Conservation (phyloP, 371 early-diverging fungal species). For the Blakeslea trispora region DNA sequence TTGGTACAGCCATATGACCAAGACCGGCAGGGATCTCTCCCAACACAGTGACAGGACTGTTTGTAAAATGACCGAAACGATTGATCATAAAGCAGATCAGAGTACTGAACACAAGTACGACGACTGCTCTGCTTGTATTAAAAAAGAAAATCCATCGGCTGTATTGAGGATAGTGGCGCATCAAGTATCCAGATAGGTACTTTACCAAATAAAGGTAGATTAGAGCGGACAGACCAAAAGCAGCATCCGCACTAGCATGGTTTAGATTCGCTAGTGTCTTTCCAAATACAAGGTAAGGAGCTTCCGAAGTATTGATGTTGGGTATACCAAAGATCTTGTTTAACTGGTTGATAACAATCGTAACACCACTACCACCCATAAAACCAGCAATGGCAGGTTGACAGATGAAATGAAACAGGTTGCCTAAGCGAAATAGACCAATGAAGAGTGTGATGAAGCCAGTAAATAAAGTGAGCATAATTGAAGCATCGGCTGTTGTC, state of each 20-base stretch:
- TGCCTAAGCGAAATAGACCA: slow-evolving; percentile 77
- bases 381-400: slow-evolving; percentile 73
- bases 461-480: slow-evolving; percentile 55
- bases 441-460: slow-evolving; percentile 64
- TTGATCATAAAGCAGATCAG: slow-evolving; percentile 60
- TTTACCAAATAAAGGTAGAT: slow-evolving; percentile 45
- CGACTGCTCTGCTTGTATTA: slow-evolving; percentile 49
- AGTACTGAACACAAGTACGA: slow-evolving; percentile 50
- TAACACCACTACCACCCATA: slow-evolving; percentile 72
- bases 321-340: slow-evolving; percentile 75
- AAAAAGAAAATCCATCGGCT: slow-evolving; percentile 43
- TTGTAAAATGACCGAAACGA: slow-evolving; percentile 31
- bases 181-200: slow-evolving; percentile 23
- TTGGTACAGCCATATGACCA: slow-evolving; percentile 57
- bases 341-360: slow-evolving; percentile 72
- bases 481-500: slow-evolving; percentile 49
- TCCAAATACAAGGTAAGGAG: slow-evolving; percentile 54
- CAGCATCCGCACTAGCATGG: slow-evolving; percentile 45
- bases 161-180: slow-evolving; percentile 34
- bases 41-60: slow-evolving; percentile 59
- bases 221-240: slow-evolving; percentile 48
- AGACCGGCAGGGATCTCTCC: slow-evolving; percentile 76
- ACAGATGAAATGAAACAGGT: slow-evolving; percentile 86
- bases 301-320: slow-evolving; percentile 56
- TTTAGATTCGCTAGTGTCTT: slow-evolving; percentile 47